Base-by-base conservation (phyloP, 1,284 basidiomycete genomes). In the Leccinum solheimii region DNA sequence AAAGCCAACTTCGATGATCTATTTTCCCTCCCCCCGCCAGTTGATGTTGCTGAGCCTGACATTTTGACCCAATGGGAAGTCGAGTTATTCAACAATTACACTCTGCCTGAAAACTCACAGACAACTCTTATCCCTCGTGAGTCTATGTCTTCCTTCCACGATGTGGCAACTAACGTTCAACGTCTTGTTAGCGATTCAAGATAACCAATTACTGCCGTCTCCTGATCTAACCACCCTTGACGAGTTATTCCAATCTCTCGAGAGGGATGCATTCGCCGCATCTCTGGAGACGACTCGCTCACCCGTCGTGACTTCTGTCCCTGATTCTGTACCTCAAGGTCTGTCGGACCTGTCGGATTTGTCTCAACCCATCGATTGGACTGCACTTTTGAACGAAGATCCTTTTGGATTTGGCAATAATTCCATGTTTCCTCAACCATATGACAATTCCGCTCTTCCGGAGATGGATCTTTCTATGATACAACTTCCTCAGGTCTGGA, bases 401-500 rank as follows among this genome's bases (percentile, higher is more conserved):
- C 45, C 49, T 11, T 55, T 7, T 10, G 23, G 38, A 38, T 2
- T 58, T 19, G 14, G 13, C 2, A 21, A n/a, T 1, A 3, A 56
- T 26, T 19, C 43, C 9, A 30, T 51, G 16, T 57, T 58, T 19
- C 45, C 50, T 23, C 59, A 32, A 14, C 32, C 16, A 4, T 48
- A 13, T 19, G 3, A 13, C 9, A 4, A 26, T 11, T 51, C 62
- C 7, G 5, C 49, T 34, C 50, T 72, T 2, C 53, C 60, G 0
- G 70, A 58, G 3, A 67, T 69, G 3, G 68, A 73, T 55, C 51
- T 61, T 51, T 61, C 67, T 49, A 59, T 61, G 8, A n/a, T 72
- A 32, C 70, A 72, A 23, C 62, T 69, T 26, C 68, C 68, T 10
- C 32, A 26, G 4, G 26, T 49, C 2, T 57, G 62, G 64, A 50